phyloP scores from a whole-genome alignment of 805 yeast species.

The Isabelozyma pseudorhagii region DNA sequence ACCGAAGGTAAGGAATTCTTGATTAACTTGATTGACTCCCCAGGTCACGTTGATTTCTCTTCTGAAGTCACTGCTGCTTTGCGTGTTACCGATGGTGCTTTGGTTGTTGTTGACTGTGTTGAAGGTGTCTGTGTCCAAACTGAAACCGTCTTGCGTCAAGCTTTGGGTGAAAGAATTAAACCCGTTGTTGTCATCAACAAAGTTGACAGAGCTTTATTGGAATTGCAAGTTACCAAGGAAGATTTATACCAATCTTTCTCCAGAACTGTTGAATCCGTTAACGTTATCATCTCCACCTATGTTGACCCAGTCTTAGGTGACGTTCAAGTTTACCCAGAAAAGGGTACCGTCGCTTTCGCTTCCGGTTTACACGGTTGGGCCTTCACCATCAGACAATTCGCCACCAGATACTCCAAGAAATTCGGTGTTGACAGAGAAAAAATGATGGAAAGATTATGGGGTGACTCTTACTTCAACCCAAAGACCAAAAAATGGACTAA shows the following conservation, averaged over 20 bases:
- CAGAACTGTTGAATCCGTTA: constrained; percentile 99
- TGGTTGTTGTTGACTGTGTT: constrained; percentile 97
- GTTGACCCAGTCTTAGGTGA: constrained; percentile 90
- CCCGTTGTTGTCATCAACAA: constrained; percentile 98
- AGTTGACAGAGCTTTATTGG: constrained; percentile 99
- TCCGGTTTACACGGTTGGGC: constrained; percentile 99
- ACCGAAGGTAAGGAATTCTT: constrained; percentile 91
- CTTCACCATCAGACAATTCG: constrained; percentile 98
- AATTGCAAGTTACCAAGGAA: constrained; percentile 98
- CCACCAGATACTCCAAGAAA: constrained; percentile 96
- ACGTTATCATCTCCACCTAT: constrained; percentile 96
- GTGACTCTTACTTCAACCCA: constrained; percentile 99
- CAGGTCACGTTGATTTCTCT: constrained; percentile 99
- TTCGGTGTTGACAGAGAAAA: constrained; percentile 97
- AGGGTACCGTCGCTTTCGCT: constrained; percentile 99
- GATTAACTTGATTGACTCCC: constrained; percentile 98
- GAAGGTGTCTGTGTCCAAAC: constrained; percentile 99
- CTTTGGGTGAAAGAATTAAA: constrained; percentile 98
- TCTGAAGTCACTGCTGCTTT: constrained; percentile 99
- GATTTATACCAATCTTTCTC: constrained; percentile 97
- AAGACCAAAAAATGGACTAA: constrained; percentile 99
- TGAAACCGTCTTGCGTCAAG: constrained; percentile 98
- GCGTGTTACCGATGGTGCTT: constrained; percentile 99
- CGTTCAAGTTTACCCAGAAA: constrained; percentile 97
- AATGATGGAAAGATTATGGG: constrained; percentile 99